A percentile compares a stretch with the other conserved stretches of the same genome.
These are phyloP conservation scores for Fusarium begoniae DNA, from an alignment of 2,329 filamentous ascomycete genomes.

Conservation along the genomic window DNA sequence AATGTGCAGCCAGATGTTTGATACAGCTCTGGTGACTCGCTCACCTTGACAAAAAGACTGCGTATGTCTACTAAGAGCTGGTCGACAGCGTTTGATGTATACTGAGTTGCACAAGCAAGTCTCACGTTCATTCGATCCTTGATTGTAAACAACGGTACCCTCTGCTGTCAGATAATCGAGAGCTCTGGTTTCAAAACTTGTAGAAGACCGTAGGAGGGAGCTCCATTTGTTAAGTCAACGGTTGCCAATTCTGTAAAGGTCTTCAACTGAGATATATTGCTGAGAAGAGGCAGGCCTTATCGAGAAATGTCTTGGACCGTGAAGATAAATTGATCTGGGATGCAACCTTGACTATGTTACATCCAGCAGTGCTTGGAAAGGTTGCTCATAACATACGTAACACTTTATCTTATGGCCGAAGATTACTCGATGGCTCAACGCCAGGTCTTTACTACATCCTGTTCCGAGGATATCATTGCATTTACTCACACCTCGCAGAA, in stretches of 20 bases:
- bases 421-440: background rate
- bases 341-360: no score
- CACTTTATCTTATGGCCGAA: no score
- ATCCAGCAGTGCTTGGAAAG: background rate
- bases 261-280: background rate
- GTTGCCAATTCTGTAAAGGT: background rate
- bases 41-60: background rate
- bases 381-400: no score
- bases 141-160: rapidly evolving
- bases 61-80: background rate
- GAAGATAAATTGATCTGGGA: background rate
- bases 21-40: background rate
- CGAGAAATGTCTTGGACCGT: background rate
- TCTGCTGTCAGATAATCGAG: no score
- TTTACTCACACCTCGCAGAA: no score
- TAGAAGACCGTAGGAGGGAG: background rate
- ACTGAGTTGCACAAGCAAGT: background rate
- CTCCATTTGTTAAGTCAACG: background rate
- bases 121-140: no score
- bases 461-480: rapidly evolving
- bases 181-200: no score
- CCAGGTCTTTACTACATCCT: background rate
- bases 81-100: no score
- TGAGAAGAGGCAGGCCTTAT: background rate
- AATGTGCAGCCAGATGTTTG: no score